Evolutionary conservation across 2,329 filamentous ascomycete species (phyloP), one percentile per base, ranked within the genome.

Genomic region (Aspergillus arachidicola): DNA sequence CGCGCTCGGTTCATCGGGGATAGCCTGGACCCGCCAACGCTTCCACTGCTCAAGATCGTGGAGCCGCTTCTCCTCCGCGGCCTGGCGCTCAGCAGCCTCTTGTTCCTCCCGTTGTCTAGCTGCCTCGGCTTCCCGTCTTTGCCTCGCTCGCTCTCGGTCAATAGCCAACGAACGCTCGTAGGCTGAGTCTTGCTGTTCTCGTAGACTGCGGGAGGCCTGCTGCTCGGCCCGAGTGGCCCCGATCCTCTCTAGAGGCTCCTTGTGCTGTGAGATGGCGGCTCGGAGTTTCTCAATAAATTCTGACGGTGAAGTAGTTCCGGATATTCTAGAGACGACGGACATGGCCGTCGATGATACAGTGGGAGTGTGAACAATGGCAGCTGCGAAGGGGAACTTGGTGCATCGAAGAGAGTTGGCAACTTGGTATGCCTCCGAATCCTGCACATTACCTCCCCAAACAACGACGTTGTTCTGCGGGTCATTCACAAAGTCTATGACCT

Each of bases 391-490:
- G 72, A 95, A 97, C 75, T 96, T 96, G 63, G 92, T 96, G 77
- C 92, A 95, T 69, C 89, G 89, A 66, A 98, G 87, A 53, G 94
- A 93, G 14, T 87, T 86, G n/a, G 93, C 89, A 46, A 97, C 93
- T 76, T 97, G 93, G 77, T 96, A 98, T 6, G 94, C 92, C 80
- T 99, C 95, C 3, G 93, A 91, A 75, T 99, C 95, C 66, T 93
- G 87, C 0, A 98, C 91, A 69, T 93, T 97, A 54, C 95, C 95
- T 46, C 91, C 93, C 95, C 95, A 99, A 3, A 99, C 79, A 41
- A 98, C 82, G 34, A 97, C 86, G 73, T 94, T 91, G 77, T 93
- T 93, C 38, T 84, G 79, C 0, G 91, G 87, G 64, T 94, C 86
- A 67, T 88, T 89, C 69, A 98, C 78, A 72, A 93, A 96, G 6